These are phyloP conservation scores for Penicillium sp. DNA, from an alignment of 2,329 filamentous ascomycete genomes.

Conservation along the genomic window DNA sequence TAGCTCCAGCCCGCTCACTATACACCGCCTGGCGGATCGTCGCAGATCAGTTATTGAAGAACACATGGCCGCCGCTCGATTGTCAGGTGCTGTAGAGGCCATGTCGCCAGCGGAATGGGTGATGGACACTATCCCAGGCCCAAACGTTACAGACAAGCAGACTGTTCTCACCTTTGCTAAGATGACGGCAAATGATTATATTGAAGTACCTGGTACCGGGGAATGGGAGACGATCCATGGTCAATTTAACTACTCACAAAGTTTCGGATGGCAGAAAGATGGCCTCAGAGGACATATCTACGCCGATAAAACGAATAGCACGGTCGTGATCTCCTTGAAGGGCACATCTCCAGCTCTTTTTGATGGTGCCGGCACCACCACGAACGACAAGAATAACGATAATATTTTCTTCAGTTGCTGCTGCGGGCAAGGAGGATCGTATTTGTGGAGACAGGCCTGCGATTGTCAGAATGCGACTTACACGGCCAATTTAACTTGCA, in stretches of 20 bases:
- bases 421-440: conserved; percentile 89
- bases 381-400: conserved; percentile 96
- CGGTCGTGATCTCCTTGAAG: conserved; percentile 88
- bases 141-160: conserved; percentile 80
- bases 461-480: conserved; percentile 87
- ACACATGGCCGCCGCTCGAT: conserved; percentile 71
- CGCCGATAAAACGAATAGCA: conserved; percentile 79
- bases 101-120: conserved; percentile 79
- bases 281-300: conserved; percentile 91
- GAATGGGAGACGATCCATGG: conserved; percentile 82
- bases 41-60: conserved; percentile 74
- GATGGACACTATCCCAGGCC: conserved; percentile 72
- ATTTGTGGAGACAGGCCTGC: conserved; percentile 88
- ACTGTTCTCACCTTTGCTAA: conserved; percentile 81
- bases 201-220: conserved; percentile 66
- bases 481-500: conserved; percentile 88
- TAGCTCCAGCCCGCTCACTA: conserved; percentile 65
- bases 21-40: conserved; percentile 80
- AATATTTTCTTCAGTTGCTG: conserved; percentile 98
- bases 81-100: conserved; percentile 65
- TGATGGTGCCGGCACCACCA: conserved; percentile 94
- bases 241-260: conserved; percentile 79
- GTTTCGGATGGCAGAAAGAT: conserved; percentile 91
- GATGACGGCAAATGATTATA: conserved; percentile 89
- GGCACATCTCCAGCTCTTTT: conserved; percentile 89